phyloP scores from a whole-genome alignment of 2,329 filamentous ascomycete species.

The Emmonsia crescens region DNA sequence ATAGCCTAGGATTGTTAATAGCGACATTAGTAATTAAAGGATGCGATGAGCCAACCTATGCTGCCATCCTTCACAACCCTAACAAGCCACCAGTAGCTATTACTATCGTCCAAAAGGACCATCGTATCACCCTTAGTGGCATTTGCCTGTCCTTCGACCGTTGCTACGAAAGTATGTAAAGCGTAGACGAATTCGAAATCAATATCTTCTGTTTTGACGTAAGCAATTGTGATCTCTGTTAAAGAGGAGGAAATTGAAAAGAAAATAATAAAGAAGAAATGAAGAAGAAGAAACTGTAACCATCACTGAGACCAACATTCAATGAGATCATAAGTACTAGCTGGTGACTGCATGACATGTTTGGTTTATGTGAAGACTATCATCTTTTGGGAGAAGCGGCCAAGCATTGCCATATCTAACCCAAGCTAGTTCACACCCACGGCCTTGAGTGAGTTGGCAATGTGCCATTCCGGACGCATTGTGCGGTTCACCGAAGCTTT shows the following conservation, averaged over 20 bases:
- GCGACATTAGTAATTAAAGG: background rate
- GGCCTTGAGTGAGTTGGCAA: background rate
- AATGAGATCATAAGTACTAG: background rate
- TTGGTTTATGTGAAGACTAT: background rate
- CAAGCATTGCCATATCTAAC: background rate
- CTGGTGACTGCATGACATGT: background rate
- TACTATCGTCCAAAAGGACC: constrained; percentile 95
- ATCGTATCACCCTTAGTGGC: constrained; percentile 98
- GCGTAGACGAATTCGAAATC: constrained; percentile 99
- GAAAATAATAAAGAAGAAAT: background rate
- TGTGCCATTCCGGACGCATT: background rate
- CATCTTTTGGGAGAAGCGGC: background rate
- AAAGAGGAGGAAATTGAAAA: background rate
- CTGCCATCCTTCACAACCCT: constrained; percentile 95
- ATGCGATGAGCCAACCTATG: constrained; percentile 49
- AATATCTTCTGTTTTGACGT: constrained; percentile 84
- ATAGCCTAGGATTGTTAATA: constrained; percentile 54
- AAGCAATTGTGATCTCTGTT: constrained; percentile 43
- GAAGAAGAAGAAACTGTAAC: background rate
- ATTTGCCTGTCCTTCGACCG: constrained; percentile 95
- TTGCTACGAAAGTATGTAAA: constrained; percentile 92
- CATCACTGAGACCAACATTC: background rate
- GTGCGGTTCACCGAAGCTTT: background rate
- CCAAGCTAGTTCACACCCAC: background rate
- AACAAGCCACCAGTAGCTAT: constrained; percentile 99